A percentile compares a stretch with the other conserved stretches of the same genome.
These are phyloP conservation scores for Ehretia macrophylla DNA, from an alignment of 257 asterid species.

Conservation along the genomic window DNA sequence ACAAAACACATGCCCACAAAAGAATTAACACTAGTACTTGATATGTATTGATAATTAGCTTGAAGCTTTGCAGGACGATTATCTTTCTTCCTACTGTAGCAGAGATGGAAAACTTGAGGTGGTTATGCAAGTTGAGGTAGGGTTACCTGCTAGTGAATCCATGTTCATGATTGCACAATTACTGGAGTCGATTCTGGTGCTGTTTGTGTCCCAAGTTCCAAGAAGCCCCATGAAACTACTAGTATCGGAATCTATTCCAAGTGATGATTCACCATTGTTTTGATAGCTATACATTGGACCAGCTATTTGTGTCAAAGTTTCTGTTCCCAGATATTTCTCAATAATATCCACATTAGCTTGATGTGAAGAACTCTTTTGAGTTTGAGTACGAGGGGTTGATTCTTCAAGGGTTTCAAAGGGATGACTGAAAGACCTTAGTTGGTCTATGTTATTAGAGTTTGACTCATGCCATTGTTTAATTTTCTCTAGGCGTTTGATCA, in stretches of 20 bases:
- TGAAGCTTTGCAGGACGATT: neutral
- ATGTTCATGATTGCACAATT: constrained; percentile 15
- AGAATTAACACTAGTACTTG: no score
- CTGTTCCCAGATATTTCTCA: constrained; percentile 37
- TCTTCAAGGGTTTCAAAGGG: constrained; percentile 25
- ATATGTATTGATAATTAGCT: neutral
- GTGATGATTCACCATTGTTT: constrained; percentile 10
- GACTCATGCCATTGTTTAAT: neutral
- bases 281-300: constrained; percentile 21
- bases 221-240: constrained; percentile 29
- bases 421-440: constrained; percentile 23
- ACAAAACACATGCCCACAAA: no score
- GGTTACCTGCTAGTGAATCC: constrained; percentile 38
- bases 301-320: constrained; percentile 11
- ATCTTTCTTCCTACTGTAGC: constrained; percentile 2
- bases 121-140: constrained; percentile 29
- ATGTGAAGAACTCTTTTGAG: constrained; percentile 21
- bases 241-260: constrained; percentile 12
- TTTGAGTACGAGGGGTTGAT: constrained; percentile 5
- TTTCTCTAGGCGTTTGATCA: constrained; percentile 21
- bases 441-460: constrained; percentile 1
- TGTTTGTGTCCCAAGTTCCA: constrained; percentile 44
- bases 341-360: constrained; percentile 39
- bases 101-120: constrained; percentile 20
- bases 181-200: constrained; percentile 18